Base-by-base conservation (phyloP, 352 stramenopile genomes). In the Globisporangium emineosum region DNA sequence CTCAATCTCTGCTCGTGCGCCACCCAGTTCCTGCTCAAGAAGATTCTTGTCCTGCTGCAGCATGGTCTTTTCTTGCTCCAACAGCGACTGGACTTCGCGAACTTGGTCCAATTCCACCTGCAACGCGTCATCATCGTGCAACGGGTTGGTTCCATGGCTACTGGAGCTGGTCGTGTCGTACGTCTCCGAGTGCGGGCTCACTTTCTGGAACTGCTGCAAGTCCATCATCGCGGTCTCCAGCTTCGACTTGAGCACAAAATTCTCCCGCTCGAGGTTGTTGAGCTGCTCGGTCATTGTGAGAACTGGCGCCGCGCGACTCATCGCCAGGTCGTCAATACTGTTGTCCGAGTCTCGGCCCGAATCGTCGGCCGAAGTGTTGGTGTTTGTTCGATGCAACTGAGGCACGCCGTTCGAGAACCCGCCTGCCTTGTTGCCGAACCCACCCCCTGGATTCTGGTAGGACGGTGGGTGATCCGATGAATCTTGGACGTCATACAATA, bases 261-360 rank as follows among this genome's bases (percentile, higher is more conserved):
- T 92, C 59, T 92, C 83, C 0, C 83, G 79, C 55, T 92, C 83
- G 7, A 92, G 70, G 15, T 74, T 79, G 47, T 90, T 89, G 29
- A 92, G 56, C 66, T 92, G 83, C 66, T 90, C 79, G 4, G 79
- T 90, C 69, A 92, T 85, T 1, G 79, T 87, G 15, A 83, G 54
- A 35, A 88, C 76, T 0, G 77, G 73, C 33, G 79, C 76, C 52
- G 68, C 67, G 27, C 68, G 67, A 32, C 69, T 74, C 15, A 49
- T 60, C 10, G 57, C 57, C 6, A 72, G n/a, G 21, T 71, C 60
- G 12, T 70, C 42, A 23, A 59, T 32, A 5, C 49, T 62, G 21
- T 77, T 58, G 42, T 70, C 62, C 9, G 57, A 60, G n/a, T 60
- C 55, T 33, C 1, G 65, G 68, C 42, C 78, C 62, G 43, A 82